These are phyloP conservation scores for Suillus fuscotomentosus DNA, from an alignment of 768 basidiomycete species.

Conservation along the genomic window DNA sequence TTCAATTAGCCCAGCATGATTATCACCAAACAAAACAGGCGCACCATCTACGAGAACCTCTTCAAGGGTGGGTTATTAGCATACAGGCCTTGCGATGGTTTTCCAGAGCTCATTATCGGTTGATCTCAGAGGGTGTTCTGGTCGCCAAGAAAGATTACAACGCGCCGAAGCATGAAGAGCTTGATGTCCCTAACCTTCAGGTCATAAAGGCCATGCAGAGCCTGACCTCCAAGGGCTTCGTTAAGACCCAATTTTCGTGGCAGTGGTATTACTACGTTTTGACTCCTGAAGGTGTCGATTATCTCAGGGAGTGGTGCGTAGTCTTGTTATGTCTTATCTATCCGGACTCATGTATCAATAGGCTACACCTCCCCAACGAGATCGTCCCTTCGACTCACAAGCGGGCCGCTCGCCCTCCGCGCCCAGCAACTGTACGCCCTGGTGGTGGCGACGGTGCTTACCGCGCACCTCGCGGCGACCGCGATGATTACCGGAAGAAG, in stretches of 20 bases:
- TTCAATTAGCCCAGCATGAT: conserved; percentile 69
- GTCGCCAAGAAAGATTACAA: conserved; percentile 99
- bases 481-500: conserved; percentile 89
- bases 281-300: conserved; percentile 96
- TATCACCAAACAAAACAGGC: conserved; percentile 93
- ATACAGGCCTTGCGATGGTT: neutral
- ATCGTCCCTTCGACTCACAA: conserved; percentile 98
- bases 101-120: neutral
- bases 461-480: conserved; percentile 84
- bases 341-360: conserved; percentile 25
- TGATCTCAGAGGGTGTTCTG: conserved; percentile 83
- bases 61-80: conserved; percentile 83
- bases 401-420: conserved; percentile 86
- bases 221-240: conserved; percentile 73
- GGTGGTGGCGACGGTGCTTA: conserved; percentile 75
- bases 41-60: conserved; percentile 98
- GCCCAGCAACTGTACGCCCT: conserved; percentile 72
- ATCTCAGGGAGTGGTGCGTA: conserved; percentile 83
- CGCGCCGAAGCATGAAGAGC: conserved; percentile 93
- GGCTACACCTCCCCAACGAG: conserved; percentile 92
- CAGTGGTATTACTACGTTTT: conserved; percentile 98
- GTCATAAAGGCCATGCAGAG: conserved; percentile 73
- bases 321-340: neutral
- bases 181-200: conserved; percentile 67
- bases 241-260: conserved; percentile 99